Evolutionary conservation across 2,329 filamentous ascomycete genomes (phyloP).

Genomic region (Fusarium proliferatum): DNA sequence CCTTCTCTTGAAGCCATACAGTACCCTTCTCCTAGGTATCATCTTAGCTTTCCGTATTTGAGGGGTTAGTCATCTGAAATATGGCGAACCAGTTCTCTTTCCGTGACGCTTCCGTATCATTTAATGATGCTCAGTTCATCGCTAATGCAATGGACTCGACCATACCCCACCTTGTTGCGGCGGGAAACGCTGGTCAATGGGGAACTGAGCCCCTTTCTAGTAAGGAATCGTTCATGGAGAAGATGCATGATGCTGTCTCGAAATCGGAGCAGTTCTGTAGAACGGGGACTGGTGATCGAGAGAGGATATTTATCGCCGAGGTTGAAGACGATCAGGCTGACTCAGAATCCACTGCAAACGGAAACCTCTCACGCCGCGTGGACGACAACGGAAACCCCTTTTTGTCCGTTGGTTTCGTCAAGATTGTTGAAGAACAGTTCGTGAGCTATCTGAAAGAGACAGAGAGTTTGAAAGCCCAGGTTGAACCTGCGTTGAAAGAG

Average conservation of each 20-base stretch:
- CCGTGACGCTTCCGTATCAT: conserved; percentile 35
- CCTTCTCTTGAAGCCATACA: not conserved
- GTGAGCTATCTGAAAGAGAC: conserved; percentile 20
- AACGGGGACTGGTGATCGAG: conserved; percentile 38
- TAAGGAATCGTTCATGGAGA: conserved; percentile 37
- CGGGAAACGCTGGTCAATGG: conserved; percentile 47
- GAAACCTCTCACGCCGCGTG: conserved; percentile 30
- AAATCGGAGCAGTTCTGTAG: conserved; percentile 42
- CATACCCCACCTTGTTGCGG: conserved; percentile 43
- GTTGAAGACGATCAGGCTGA: conserved; percentile 22
- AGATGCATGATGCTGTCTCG: conserved; percentile 32
- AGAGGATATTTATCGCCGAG: conserved; percentile 47
- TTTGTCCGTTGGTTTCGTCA: conserved; percentile 29
- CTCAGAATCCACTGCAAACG: not conserved
- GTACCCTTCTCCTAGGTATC: not conserved
- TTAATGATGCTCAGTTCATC: conserved; percentile 47
- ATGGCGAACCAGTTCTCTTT: conserved; percentile 41
- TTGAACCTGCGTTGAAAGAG: conserved; percentile 15
- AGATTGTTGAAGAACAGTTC: conserved; percentile 11
- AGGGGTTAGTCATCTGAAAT: not conserved
- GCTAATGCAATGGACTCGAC: conserved; percentile 47
- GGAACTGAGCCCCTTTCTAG: conserved; percentile 42
- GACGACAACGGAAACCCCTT: conserved; percentile 23
- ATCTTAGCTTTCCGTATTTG: not conserved
- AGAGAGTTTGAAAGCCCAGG: conserved; percentile 19